A percentile compares a stretch with the other conserved stretches of the same genome.
These are phyloP conservation scores for Phylloporus scabripes DNA, from an alignment of 768 basidiomycete genomes.

Conservation along the genomic window DNA sequence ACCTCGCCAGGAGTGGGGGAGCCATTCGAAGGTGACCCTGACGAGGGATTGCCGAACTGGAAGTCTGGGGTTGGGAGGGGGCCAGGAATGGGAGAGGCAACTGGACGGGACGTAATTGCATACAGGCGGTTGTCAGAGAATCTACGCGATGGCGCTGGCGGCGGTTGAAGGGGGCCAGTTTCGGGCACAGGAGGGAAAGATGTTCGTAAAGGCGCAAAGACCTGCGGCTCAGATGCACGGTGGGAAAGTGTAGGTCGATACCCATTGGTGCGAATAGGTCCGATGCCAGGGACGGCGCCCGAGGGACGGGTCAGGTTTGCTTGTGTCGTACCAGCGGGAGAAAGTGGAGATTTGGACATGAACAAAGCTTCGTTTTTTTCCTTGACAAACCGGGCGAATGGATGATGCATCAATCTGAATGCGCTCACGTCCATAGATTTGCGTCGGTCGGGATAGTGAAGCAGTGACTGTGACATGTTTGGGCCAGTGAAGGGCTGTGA, in stretches of 20 bases:
- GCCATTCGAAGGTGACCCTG: slow-evolving; percentile 38
- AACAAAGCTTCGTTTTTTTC: slow-evolving; percentile 33
- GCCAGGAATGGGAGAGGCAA: slow-evolving; percentile 43
- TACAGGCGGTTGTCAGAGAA: slow-evolving; percentile 45
- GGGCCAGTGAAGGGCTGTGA: slow-evolving; percentile 21
- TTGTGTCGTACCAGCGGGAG: slow-evolving; percentile 27
- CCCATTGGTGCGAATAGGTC: slow-evolving; percentile 40
- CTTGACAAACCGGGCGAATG: slow-evolving; percentile 30
- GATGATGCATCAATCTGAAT: slow-evolving; percentile 48
- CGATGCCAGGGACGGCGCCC: slow-evolving; percentile 27
- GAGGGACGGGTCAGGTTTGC: slow-evolving; percentile 34
- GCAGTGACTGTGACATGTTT: slow-evolving; percentile 33
- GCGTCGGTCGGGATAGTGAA: slow-evolving; percentile 33
- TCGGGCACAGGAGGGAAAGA: slow-evolving; percentile 32
- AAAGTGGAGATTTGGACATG: slow-evolving; percentile 31
- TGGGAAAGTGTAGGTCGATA: slow-evolving; percentile 30
- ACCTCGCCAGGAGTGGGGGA: slow-evolving; percentile 48
- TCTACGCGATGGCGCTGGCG: slow-evolving; percentile 17
- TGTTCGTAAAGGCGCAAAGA: slow-evolving; percentile 35
- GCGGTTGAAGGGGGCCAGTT: slow-evolving; percentile 10
- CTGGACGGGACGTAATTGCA: slow-evolving; percentile 44
- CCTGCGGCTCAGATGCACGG: slow-evolving; percentile 31
- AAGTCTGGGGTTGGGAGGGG: slow-evolving; percentile 59
- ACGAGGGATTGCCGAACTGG: slow-evolving; percentile 57
- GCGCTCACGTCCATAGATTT: slow-evolving; percentile 40